A percentile compares a stretch with the other conserved stretches of the same genome.
These are phyloP conservation scores for Tardiomyces blankii DNA, from an alignment of 1,139 yeast species.

Conservation along the genomic window DNA sequence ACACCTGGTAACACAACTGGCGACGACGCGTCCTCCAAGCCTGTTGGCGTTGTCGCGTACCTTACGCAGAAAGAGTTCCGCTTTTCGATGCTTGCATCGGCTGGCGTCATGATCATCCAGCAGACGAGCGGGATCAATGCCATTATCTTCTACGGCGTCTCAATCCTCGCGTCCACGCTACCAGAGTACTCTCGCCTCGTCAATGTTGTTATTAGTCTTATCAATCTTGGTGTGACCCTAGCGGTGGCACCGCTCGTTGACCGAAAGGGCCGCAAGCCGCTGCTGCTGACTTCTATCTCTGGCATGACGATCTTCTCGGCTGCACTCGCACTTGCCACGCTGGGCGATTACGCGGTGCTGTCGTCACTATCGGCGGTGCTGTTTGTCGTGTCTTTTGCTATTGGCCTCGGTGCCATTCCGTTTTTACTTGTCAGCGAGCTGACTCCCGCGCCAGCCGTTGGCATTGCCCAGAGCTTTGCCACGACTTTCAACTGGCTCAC, in stretches of 20 bases:
- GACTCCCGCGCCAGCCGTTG: slow-evolving; percentile 68
- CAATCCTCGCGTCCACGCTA: slow-evolving; percentile 55
- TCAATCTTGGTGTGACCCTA: slow-evolving; percentile 64
- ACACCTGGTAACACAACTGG: background rate
- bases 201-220: slow-evolving; percentile 62
- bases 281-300: slow-evolving; percentile 51
- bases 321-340: slow-evolving; percentile 56
- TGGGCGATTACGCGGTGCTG: slow-evolving; percentile 35
- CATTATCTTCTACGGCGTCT: slow-evolving; percentile 84
- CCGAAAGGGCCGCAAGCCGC: slow-evolving; percentile 61
- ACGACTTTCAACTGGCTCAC: slow-evolving; percentile 87
- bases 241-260: slow-evolving; percentile 66
- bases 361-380: slow-evolving; percentile 58
- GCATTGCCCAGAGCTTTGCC: slow-evolving; percentile 87
- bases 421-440: slow-evolving; percentile 83
- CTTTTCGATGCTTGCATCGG: slow-evolving; percentile 53
- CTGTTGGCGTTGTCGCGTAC: slow-evolving; percentile 29
- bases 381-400: slow-evolving; percentile 76
- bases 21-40: slow-evolving; percentile 3
- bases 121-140: slow-evolving; percentile 91
- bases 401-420: slow-evolving; percentile 93
- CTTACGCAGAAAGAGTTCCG: slow-evolving; percentile 39
- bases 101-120: slow-evolving; percentile 73
- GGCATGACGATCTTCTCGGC: slow-evolving; percentile 63
- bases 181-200: slow-evolving; percentile 61